phyloP scores from a whole-genome alignment of 805 yeast species.

The Scheffersomyces ergatensis region DNA sequence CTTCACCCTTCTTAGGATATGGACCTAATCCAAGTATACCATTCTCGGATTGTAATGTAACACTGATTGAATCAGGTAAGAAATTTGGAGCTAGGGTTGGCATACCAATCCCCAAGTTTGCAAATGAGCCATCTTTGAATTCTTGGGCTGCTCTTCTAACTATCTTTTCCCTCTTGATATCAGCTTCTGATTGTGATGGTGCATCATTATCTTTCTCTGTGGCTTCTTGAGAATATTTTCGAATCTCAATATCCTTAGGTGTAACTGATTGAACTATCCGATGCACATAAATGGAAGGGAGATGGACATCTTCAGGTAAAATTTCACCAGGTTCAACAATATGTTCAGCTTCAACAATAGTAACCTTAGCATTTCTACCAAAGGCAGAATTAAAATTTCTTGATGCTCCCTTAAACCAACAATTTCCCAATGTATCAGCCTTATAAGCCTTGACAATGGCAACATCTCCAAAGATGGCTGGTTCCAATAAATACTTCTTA shows the following conservation, averaged over 20 bases:
- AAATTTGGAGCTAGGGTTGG: constrained; percentile 47
- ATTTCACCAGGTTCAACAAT: constrained; percentile 47
- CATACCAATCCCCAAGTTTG: constrained; percentile 51
- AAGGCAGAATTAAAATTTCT: constrained; percentile 45
- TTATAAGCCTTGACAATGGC: constrained; percentile 48
- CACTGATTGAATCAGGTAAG: constrained; percentile 31
- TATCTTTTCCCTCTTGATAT: constrained; percentile 28
- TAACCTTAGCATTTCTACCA: constrained; percentile 43
- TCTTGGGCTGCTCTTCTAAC: constrained; percentile 46
- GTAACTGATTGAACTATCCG: constrained; percentile 38
- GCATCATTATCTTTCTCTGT: constrained; percentile 7
- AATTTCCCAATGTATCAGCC: constrained; percentile 48
- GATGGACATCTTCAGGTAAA: constrained; percentile 43
- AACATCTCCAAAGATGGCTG: constrained; percentile 45
- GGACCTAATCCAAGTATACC: constrained; percentile 51
- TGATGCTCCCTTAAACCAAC: constrained; percentile 46
- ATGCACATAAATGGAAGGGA: constrained; percentile 45
- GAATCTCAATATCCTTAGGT: constrained; percentile 42
- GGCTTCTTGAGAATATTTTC: constrained; percentile 23
- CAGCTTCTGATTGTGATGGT: constrained; percentile 9
- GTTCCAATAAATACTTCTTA: constrained; percentile 40
- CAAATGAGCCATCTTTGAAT: constrained; percentile 40
- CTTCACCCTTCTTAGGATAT: constrained; percentile 40
- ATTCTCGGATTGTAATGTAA: constrained; percentile 47
- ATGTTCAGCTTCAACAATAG: constrained; percentile 52